Percentiles rank a stretch among this genome's conserved stretches.
These are phyloP conservation scores for Andalucia godoyi DNA, from an alignment of 78 protist genomes.

Conservation along the genomic window DNA sequence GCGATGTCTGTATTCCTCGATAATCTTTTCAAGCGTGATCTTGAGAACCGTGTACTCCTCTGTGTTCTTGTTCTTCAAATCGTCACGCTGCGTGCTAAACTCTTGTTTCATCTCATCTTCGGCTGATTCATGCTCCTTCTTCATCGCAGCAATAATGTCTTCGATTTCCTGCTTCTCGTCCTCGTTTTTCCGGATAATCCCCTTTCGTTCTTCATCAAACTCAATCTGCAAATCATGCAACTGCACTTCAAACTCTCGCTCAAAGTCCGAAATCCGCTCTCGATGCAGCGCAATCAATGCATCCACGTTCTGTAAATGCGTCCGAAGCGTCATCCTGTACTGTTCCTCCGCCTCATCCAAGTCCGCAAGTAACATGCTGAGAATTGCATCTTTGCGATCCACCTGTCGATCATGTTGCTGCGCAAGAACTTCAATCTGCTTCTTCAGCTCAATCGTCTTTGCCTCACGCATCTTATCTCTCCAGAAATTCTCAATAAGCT, in stretches of 20 bases:
- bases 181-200: conserved; percentile 1
- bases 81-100: conserved; percentile 9
- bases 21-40: conserved; percentile 19
- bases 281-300: conserved; percentile 34
- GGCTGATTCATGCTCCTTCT: conserved; percentile 9
- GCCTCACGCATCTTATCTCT: conserved; percentile 25
- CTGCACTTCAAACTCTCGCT: conserved; percentile 23
- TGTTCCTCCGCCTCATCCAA: conserved; percentile 64
- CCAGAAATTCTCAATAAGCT: conserved; percentile 31
- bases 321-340: conserved; percentile 53
- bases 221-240: conserved; percentile 1
- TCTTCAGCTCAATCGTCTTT: conserved; percentile 33
- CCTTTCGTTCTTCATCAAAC: conserved; percentile 16
- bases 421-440: conserved; percentile 33
- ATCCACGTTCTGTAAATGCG: conserved; percentile 39
- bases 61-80: conserved; percentile 17
- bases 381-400: conserved; percentile 56
- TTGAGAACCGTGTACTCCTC: conserved; percentile 41
- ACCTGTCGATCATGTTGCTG: conserved; percentile 50
- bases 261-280: conserved; percentile 6
- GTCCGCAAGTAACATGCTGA: conserved; percentile 33
- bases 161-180: conserved; percentile 16
- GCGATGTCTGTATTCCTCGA: background rate
- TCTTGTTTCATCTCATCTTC: conserved; percentile 22
- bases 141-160: conserved; percentile 15